Percentiles rank a stretch among this genome's conserved stretches.
These are phyloP conservation scores for Candida ovalis DNA, from an alignment of 805 yeast species.

Conservation along the genomic window DNA sequence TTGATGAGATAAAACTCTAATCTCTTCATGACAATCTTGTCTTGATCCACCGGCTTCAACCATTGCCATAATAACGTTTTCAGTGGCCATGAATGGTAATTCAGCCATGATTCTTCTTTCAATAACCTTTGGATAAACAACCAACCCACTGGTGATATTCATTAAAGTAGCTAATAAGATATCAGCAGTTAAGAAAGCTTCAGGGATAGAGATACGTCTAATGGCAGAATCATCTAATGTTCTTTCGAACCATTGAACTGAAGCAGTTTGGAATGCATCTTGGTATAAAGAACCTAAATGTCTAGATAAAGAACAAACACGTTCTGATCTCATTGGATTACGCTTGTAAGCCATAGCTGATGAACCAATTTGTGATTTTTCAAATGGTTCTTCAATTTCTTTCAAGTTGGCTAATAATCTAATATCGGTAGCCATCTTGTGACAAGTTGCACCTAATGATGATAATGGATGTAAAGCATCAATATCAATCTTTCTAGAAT, in stretches of 20 bases:
- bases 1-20: constrained; percentile 94
- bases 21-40: constrained; percentile 97
- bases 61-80: constrained; percentile 99
- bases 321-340: constrained; percentile 98
- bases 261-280: constrained; percentile 94
- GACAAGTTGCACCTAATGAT: constrained; percentile 93
- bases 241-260: constrained; percentile 99
- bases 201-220: constrained; percentile 93
- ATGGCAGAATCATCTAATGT: constrained; percentile 97
- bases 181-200: constrained; percentile 95
- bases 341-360: constrained; percentile 99
- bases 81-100: constrained; percentile 99
- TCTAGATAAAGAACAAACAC: constrained; percentile 97
- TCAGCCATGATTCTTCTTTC: constrained; percentile 93
- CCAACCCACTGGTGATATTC: constrained; percentile 92
- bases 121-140: constrained; percentile 97
- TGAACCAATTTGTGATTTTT: constrained; percentile 97
- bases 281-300: constrained; percentile 87
- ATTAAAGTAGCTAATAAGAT: constrained; percentile 83
- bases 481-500: constrained; percentile 95
- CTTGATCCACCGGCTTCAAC: constrained; percentile 96
- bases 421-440: constrained; percentile 96
- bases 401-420: constrained; percentile 94
- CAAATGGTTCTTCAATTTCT: constrained; percentile 98
- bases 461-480: constrained; percentile 91